These are phyloP conservation scores for Galerina marginata DNA, from an alignment of 768 basidiomycete genomes.

Conservation along the genomic window DNA sequence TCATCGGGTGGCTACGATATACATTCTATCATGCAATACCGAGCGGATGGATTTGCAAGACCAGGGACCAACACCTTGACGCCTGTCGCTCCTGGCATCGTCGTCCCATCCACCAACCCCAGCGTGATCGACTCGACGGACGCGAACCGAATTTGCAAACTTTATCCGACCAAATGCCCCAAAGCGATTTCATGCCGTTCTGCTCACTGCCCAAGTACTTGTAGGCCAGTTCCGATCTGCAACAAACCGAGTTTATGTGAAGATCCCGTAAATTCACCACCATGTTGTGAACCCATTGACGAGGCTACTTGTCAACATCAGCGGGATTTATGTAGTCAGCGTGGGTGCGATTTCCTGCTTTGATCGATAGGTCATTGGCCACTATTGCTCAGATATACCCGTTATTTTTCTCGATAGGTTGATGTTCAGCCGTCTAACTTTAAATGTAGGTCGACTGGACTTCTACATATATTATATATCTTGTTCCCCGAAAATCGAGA, in stretches of 20 bases:
- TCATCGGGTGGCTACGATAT: background rate
- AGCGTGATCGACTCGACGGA: background rate
- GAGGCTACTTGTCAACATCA: no score
- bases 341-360: no score
- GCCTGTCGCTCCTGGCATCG: background rate
- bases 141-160: background rate
- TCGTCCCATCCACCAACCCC: background rate
- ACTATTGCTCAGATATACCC: no score
- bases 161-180: background rate
- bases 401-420: no score
- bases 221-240: background rate
- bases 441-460: no score
- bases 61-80: slow-evolving; percentile 2
- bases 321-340: no score
- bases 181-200: background rate
- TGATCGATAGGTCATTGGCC: no score
- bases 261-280: background rate
- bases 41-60: background rate
- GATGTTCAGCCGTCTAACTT: no score
- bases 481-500: no score
- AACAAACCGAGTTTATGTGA: slow-evolving; percentile 1
- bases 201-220: background rate
- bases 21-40: slow-evolving; percentile 4
- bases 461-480: no score
- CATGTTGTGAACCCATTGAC: background rate